Base-by-base conservation (phyloP, 1,284 basidiomycete species). In the Ustilago bromivora region DNA sequence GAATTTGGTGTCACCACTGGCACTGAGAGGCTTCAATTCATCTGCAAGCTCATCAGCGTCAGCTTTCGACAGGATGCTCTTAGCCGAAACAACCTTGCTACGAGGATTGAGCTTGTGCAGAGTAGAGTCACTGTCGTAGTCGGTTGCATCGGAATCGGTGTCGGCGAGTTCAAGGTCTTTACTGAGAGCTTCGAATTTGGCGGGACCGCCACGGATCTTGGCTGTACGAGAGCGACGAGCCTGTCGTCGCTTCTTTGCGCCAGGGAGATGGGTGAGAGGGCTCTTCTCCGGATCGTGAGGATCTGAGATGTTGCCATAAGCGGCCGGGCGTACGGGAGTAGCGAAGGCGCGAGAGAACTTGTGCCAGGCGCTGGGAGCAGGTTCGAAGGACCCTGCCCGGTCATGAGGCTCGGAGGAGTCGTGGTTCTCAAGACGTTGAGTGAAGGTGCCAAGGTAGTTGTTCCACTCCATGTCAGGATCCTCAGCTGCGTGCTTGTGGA, bases 391-490 rank as follows among this genome's bases (percentile, higher is more conserved):
- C 17, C 82, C 82, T 3, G 76, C 75, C 2, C 81, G 65, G 19
- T 70, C 61, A 12, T 68, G 23, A 1, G 36, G 41, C 7, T 66
- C 58, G 15, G 57, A 28, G 6, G 49, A 40, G 13, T 54, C 51
- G 35, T 58, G 60, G 34, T 77, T 68, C 51, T 77, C 78, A 23
- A 79, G 70, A 5, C 68, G 65, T 23, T 76, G 61, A 0, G 80
- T 77, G 59, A 73, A 82, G 11, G 73, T 56, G 19, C 82, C 81
- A 3, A 84, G 77, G 43, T 81, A 82, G 28, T 81, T 75, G 72
- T 82, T 82, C 81, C 81, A 84, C 43, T 80, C 72, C 62, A 63
- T 61, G 13, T 80, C 79, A 12, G 79, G 71, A 36, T 82, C 80
- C 32, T 83, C 72, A 2, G 71, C 77, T 3, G 79, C 70, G 57